Conservation (phyloP, 2,329 filamentous ascomycete species). For the Penicillium nordicum region DNA sequence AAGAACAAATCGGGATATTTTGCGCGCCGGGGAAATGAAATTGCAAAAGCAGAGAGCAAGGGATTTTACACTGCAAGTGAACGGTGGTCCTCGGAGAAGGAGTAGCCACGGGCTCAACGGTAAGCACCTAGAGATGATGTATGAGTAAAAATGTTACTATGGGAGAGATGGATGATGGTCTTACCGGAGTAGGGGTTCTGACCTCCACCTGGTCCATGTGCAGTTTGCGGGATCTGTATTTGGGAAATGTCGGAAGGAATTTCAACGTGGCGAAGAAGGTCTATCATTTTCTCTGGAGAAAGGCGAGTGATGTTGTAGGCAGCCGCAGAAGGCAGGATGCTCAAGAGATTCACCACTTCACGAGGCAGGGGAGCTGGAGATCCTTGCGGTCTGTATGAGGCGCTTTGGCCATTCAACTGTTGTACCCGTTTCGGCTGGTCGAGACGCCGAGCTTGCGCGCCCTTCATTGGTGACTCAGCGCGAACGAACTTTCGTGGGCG, state of each 20-base stretch:
- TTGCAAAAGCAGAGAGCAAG: slow-evolving; percentile 3
- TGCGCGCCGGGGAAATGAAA: slow-evolving; percentile 15
- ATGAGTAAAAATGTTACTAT: not conserved
- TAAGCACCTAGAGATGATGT: slow-evolving; percentile 14
- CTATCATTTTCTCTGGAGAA: slow-evolving; percentile 67
- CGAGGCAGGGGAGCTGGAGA: slow-evolving; percentile 68
- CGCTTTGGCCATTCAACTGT: slow-evolving; percentile 28
- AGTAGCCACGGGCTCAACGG: slow-evolving; percentile 8
- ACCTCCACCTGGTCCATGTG: slow-evolving; percentile 26
- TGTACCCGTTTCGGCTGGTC: slow-evolving; percentile 64
- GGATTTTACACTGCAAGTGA: slow-evolving; percentile 11
- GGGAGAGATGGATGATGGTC: not conserved
- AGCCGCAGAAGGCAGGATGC: slow-evolving; percentile 70
- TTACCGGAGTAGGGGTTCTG: slow-evolving; percentile 36
- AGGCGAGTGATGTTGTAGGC: slow-evolving; percentile 70
- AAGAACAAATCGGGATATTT: slow-evolving; percentile 15
- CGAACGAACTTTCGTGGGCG: slow-evolving; percentile 82
- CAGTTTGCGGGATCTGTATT: slow-evolving; percentile 35
- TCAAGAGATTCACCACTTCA: slow-evolving; percentile 59
- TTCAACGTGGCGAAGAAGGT: slow-evolving; percentile 65
- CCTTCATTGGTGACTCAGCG: slow-evolving; percentile 90
- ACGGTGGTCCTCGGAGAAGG: not conserved
- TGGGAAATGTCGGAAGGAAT: slow-evolving; percentile 56
- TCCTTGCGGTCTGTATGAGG: slow-evolving; percentile 50
- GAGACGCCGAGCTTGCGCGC: slow-evolving; percentile 77